Conservation (phyloP, 1,284 basidiomycete species). For the Bjerkandera adusta region DNA sequence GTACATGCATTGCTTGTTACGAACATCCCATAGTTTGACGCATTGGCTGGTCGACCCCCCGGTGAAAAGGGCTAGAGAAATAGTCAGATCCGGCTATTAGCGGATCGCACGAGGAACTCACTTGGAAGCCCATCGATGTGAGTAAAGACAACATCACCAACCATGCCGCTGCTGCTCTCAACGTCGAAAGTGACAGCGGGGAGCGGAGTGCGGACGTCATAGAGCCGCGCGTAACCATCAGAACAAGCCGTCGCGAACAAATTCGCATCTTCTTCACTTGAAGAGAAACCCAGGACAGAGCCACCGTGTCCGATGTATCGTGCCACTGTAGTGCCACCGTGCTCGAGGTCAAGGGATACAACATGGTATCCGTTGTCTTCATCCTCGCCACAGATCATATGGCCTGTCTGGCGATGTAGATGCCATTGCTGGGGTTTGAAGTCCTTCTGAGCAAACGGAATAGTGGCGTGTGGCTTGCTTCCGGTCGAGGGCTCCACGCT, state of each 20-base stretch:
- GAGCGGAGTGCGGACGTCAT: slow-evolving; percentile 33
- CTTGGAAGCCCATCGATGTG: slow-evolving; percentile 28
- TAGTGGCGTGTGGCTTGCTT: slow-evolving; percentile 21
- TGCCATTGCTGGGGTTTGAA: slow-evolving; percentile 29
- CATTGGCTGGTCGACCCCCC: slow-evolving; percentile 27
- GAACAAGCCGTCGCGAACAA: slow-evolving; percentile 34
- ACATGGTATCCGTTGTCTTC: slow-evolving; percentile 21
- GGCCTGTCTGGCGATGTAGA: slow-evolving; percentile 24
- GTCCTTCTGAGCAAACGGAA: slow-evolving; percentile 23
- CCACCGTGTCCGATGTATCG: slow-evolving; percentile 40
- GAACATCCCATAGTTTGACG: slow-evolving; percentile 40
- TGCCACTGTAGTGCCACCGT: slow-evolving; percentile 26
- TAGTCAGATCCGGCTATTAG: too few relatives aligned
- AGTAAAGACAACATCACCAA: slow-evolving; percentile 20
- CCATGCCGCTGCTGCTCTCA: slow-evolving; percentile 15
- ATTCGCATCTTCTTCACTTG: slow-evolving; percentile 33
- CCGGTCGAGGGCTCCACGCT: slow-evolving; percentile 35
- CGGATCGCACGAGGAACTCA: slow-evolving; percentile 13
- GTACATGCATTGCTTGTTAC: slow-evolving; percentile 33
- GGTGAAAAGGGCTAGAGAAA: not conserved
- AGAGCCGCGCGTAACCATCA: slow-evolving; percentile 40
- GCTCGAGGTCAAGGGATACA: slow-evolving; percentile 33
- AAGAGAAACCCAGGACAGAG: slow-evolving; percentile 30
- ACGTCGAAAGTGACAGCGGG: slow-evolving; percentile 26
- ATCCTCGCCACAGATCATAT: slow-evolving; percentile 29